Evolutionary conservation across 306 rosid genomes (phyloP).

Genomic region (Styphnolobium japonicum): DNA sequence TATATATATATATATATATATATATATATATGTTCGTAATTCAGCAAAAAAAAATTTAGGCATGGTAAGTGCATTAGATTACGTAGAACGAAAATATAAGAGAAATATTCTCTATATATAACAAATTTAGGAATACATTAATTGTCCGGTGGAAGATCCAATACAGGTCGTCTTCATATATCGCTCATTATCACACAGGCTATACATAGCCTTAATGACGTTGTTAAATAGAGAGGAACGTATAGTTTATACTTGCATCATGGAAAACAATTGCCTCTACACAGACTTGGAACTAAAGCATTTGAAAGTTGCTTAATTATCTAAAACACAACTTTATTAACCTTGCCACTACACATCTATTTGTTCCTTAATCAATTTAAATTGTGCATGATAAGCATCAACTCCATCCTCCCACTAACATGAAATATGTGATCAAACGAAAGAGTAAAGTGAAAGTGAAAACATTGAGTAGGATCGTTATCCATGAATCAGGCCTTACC

Average conservation of each 20-base stretch:
- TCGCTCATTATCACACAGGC: neutral
- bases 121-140: neutral
- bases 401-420: too few species aligned
- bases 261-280: neutral
- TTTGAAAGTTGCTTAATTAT: neutral
- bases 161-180: too few species aligned
- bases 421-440: neutral
- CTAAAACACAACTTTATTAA: too few species aligned
- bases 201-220: neutral
- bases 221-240: neutral
- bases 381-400: neutral
- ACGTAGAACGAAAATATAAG: neutral
- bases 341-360: neutral
- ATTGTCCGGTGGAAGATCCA: too few species aligned
- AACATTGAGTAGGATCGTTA: too few species aligned
- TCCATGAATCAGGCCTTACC: too few species aligned
- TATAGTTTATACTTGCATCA: neutral
- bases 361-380: neutral
- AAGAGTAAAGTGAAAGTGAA: too few species aligned
- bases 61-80: neutral
- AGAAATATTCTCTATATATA: neutral
- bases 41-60: too few species aligned
- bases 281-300: neutral
- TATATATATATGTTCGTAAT: too few species aligned
- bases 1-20: too few species aligned